Conservation (phyloP, 2,329 filamentous ascomycete species). For the Alternaria triticimaculans region DNA sequence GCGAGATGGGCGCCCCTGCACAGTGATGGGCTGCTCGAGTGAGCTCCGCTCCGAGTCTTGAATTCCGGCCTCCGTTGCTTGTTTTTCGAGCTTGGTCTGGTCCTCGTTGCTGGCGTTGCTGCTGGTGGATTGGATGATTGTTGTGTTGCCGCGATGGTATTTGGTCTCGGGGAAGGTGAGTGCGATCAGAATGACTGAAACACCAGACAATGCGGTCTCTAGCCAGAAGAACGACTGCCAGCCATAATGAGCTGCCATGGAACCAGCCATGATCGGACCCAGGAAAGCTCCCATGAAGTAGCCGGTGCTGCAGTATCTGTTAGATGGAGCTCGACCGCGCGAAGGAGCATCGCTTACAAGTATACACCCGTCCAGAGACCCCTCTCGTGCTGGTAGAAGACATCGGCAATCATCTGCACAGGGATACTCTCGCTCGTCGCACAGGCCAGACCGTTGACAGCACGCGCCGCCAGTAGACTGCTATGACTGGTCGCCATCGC, state of each 20-base stretch:
- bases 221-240: constrained; percentile 59
- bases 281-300: constrained; percentile 54
- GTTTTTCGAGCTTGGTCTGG: constrained; percentile 37
- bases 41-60: constrained; percentile 33
- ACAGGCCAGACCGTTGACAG: constrained; percentile 52
- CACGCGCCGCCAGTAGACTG: constrained; percentile 53
- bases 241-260: constrained; percentile 51
- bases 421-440: constrained; percentile 54
- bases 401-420: constrained; percentile 54
- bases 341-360: constrained; percentile 32
- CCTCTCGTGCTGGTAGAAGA: constrained; percentile 55
- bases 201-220: constrained; percentile 48
- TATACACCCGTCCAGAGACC: constrained; percentile 50
- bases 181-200: constrained; percentile 50
- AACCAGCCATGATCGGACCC: constrained; percentile 53
- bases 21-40: constrained; percentile 21
- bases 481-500: constrained; percentile 52
- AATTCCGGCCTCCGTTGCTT: constrained; percentile 19
- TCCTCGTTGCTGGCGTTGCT: neutral
- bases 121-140: neutral
- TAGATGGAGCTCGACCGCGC: neutral
- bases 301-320: constrained; percentile 38
- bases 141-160: constrained; percentile 41
- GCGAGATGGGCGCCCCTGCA: constrained; percentile 49
- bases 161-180: constrained; percentile 54